phyloP scores from a whole-genome alignment of 2,329 filamentous ascomycete species.

The Neofusicoccum laricinum region DNA sequence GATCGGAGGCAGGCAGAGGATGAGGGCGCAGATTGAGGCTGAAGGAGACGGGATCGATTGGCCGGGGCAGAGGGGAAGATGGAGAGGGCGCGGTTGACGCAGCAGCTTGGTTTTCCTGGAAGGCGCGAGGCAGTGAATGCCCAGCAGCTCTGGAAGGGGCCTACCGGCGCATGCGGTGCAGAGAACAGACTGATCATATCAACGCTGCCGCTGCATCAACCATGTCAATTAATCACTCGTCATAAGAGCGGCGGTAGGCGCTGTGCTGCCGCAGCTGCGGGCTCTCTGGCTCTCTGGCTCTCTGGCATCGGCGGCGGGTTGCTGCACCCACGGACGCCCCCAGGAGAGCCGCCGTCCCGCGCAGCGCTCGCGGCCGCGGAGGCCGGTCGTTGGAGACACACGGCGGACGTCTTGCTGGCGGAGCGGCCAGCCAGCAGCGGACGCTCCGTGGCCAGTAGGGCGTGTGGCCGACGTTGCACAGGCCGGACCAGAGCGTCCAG shows the following conservation, averaged over 20 bases:
- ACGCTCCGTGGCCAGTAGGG: neutral
- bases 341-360: neutral
- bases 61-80: neutral
- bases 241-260: neutral
- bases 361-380: neutral
- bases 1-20: constrained; percentile 2
- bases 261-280: neutral
- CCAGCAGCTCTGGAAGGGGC: neutral
- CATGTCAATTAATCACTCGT: constrained; percentile 13
- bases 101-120: constrained; percentile 8
- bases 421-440: neutral
- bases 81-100: constrained; percentile 2
- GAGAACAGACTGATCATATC: constrained; percentile 7
- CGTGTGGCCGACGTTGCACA: constrained; percentile 1
- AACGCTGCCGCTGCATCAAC: constrained; percentile 10
- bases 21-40: constrained; percentile 12
- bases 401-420: neutral
- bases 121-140: constrained; percentile 11
- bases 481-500: neutral
- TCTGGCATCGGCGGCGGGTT: neutral
- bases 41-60: constrained; percentile 4
- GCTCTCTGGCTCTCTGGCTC: no score
- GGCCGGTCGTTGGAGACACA: neutral
- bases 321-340: neutral
- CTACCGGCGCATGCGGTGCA: constrained; percentile 4